phyloP scores from a whole-genome alignment of 257 asterid genomes.

The Striga asiatica region DNA sequence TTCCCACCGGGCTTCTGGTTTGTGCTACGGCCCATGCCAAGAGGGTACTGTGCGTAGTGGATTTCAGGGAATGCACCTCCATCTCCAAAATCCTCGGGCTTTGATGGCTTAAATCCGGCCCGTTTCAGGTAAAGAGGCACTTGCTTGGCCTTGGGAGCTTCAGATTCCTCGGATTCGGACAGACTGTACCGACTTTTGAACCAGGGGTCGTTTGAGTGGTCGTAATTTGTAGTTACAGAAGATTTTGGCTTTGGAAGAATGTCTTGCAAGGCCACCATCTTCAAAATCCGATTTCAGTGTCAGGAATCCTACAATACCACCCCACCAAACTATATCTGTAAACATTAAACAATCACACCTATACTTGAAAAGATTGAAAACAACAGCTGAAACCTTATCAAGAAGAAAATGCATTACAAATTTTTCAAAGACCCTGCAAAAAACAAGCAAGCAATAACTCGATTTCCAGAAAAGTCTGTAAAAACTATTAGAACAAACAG shows the following conservation, averaged over 20 bases:
- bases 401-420: background rate
- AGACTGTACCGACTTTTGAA: slow-evolving; percentile 42
- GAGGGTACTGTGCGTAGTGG: slow-evolving; percentile 76
- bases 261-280: slow-evolving; percentile 34
- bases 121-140: slow-evolving; percentile 73
- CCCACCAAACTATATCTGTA: background rate
- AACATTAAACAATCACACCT: background rate
- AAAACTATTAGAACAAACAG: background rate
- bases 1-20: slow-evolving; percentile 45
- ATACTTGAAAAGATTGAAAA: slow-evolving; percentile 1
- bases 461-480: background rate
- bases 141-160: slow-evolving; percentile 38
- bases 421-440: background rate
- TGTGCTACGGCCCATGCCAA: slow-evolving; percentile 65
- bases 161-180: slow-evolving; percentile 45
- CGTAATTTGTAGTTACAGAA: slow-evolving; percentile 24
- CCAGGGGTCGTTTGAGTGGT: slow-evolving; percentile 49
- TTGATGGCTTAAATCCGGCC: slow-evolving; percentile 72
- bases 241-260: slow-evolving; percentile 46
- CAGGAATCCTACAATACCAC: slow-evolving; percentile 8
- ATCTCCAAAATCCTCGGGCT: slow-evolving; percentile 82
- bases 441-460: background rate
- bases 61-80: slow-evolving; percentile 94
- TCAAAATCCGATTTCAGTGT: slow-evolving; percentile 6
- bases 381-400: background rate